Evolutionary conservation across 2,329 filamentous ascomycete genomes (phyloP), one percentile per base, ranked within the genome.

Genomic region (Nothophoma quercina): DNA sequence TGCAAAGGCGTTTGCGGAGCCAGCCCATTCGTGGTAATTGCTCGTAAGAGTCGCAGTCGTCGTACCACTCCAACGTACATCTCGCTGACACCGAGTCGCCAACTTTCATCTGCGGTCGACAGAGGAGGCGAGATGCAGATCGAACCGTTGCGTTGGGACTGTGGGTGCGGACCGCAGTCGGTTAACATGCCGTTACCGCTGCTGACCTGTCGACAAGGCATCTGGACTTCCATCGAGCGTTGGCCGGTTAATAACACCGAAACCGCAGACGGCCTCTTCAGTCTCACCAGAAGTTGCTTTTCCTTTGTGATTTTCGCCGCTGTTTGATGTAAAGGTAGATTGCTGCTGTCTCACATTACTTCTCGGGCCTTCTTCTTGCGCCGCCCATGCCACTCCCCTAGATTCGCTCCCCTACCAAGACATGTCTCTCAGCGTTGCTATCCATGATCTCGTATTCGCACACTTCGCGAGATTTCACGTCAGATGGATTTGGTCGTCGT

Each of bases 91-190:
- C 43, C 38, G 43, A 33, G 12, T 7, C 25, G 7, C 25, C 25
- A 18, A 15, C 29, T n/a, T 26, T 36, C 23, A n/a, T 15, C 32
- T 43, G 32, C 23, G n/a, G 43, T 36, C 43, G 26, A 42, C n/a
- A n/a, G n/a, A n/a, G n/a, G n/a, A 43, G 43, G 25, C 43, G 32
- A 48, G 33, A 44, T 42, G 50, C 50, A 48, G 50, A 39, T 48
- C 50, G n/a, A 39, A 33, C 43, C 50, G 28, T 18, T 34, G 43
- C 22, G 9, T 16, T 34, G 43, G 50, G 44, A 43, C 29, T 18
- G 35, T 44, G 38, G 50, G 38, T 29, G 29, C 50, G 50, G 33
- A 38, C 50, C 43, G 50, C 36, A 18, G 43, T 53, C 50, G 50
- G 38, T 44, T 53, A 53, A 44, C 32, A 53, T 48, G 50, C 39